Evolutionary conservation across 495 filamentous ascomycete species (phyloP).

Genomic region (Tuber umbilicatum): DNA sequence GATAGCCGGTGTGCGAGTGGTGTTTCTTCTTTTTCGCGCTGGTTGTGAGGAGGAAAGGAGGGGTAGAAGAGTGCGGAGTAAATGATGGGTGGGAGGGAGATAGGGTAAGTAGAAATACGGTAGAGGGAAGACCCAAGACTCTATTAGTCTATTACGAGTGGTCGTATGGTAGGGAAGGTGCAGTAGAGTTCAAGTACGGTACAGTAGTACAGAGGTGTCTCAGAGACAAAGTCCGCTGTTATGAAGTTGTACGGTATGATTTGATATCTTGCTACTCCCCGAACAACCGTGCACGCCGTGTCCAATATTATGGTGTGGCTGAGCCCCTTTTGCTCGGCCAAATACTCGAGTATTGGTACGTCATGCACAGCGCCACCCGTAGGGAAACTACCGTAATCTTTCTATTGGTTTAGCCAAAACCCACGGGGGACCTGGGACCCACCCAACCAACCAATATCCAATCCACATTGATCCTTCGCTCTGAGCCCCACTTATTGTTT

Average conservation of each 20-base stretch:
- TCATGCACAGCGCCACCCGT: not conserved
- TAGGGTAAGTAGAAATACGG: not conserved
- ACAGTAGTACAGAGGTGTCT: not conserved
- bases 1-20: not conserved
- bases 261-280: not conserved
- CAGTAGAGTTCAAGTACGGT: not conserved
- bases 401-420: not conserved
- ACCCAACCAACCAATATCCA: not conserved
- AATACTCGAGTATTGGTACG: not conserved
- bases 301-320: not conserved
- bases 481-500: too few relatives aligned
- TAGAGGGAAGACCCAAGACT: not conserved
- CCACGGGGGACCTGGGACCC: too few relatives aligned
- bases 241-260: too few relatives aligned
- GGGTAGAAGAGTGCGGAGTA: not conserved
- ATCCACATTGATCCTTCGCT: not conserved
- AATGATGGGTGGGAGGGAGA: not conserved
- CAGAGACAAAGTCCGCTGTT: not conserved
- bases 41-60: not conserved
- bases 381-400: not conserved
- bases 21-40: slow-evolving; percentile 2
- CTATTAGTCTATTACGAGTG: not conserved
- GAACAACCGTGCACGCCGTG: too few relatives aligned
- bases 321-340: not conserved
- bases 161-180: not conserved